Conservation (phyloP, 768 basidiomycete genomes). For the Phylloporus sp. region DNA sequence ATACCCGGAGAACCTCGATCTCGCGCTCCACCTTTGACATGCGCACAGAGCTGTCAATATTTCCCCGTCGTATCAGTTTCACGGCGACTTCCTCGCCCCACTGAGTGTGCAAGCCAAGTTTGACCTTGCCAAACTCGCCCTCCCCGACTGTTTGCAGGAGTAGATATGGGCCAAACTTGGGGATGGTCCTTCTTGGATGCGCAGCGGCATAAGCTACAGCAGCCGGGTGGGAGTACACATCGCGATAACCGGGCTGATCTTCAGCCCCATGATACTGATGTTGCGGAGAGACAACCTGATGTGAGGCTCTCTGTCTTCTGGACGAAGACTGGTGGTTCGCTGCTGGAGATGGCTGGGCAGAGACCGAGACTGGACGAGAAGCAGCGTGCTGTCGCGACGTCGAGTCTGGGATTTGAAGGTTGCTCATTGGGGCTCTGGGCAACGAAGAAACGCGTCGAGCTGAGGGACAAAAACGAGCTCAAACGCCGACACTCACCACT, state of each 20-base stretch:
- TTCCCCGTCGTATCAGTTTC: constrained; percentile 91
- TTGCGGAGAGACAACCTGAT: constrained; percentile 59
- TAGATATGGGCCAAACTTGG: constrained; percentile 93
- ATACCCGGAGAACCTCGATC: constrained; percentile 92
- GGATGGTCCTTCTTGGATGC: constrained; percentile 82
- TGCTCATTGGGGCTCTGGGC: constrained; percentile 22
- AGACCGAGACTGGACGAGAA: constrained; percentile 57
- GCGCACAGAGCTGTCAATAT: constrained; percentile 78
- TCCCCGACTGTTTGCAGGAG: constrained; percentile 95
- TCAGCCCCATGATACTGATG: constrained; percentile 38
- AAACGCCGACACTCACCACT: constrained; percentile 14
- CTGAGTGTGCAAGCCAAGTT: constrained; percentile 88
- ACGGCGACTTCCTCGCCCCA: constrained; percentile 99
- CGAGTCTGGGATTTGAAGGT: constrained; percentile 45
- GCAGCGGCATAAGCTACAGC: constrained; percentile 79
- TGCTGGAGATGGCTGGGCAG: constrained; percentile 48
- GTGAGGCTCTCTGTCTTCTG: constrained; percentile 69
- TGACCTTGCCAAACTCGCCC: constrained; percentile 98
- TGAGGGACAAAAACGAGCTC: not conserved
- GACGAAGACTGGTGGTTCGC: constrained; percentile 38
- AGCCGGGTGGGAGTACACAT: constrained; percentile 82
- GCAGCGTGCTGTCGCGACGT: constrained; percentile 41
- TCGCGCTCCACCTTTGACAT: constrained; percentile 97
- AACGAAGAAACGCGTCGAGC: not conserved
- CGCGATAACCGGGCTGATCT: constrained; percentile 51